phyloP scores from a whole-genome alignment of 768 basidiomycete species.

The Stropharia rugosoannulata region DNA sequence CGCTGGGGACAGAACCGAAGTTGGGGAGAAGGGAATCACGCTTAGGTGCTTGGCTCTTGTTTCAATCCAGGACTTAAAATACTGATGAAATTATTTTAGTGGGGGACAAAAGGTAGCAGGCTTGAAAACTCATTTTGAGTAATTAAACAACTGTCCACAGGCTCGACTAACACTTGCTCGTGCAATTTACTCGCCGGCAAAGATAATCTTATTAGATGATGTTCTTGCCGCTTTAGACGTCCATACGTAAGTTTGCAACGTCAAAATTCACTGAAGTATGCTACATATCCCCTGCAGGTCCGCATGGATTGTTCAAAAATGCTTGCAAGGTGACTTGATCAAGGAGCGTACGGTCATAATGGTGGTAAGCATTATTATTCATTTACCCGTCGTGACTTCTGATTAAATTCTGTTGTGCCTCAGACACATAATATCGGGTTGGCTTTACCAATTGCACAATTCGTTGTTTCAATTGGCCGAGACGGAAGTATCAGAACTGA shows the following conservation, averaged over 20 bases:
- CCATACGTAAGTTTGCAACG: slow-evolving; percentile 19
- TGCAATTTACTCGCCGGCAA: slow-evolving; percentile 48
- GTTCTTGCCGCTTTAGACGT: slow-evolving; percentile 64
- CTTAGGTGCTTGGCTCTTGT: slow-evolving; percentile 24
- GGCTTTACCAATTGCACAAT: slow-evolving; percentile 39
- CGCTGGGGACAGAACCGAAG: slow-evolving; percentile 68
- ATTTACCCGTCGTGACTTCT: too few relatives aligned
- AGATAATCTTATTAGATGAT: slow-evolving; percentile 72
- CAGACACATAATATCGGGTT: slow-evolving; percentile 5
- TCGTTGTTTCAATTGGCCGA: slow-evolving; percentile 48
- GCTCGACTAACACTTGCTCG: slow-evolving; percentile 48
- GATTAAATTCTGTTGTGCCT: too few relatives aligned
- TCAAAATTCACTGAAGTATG: not conserved
- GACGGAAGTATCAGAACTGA: slow-evolving; percentile 50
- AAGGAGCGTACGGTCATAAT: slow-evolving; percentile 1
- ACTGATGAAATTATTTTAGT: slow-evolving; percentile 13
- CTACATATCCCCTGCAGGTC: not conserved
- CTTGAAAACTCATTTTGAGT: too few relatives aligned
- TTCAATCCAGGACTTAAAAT: too few relatives aligned
- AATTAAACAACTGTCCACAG: slow-evolving; percentile 9
- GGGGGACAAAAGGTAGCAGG: slow-evolving; percentile 36
- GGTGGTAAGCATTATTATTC: not conserved
- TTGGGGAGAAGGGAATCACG: slow-evolving; percentile 70
- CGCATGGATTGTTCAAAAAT: slow-evolving; percentile 1
- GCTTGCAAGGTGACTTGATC: slow-evolving; percentile 2